Conservation (phyloP, 2,329 filamentous ascomycete species). For the Fonsecaea pugnacius region DNA sequence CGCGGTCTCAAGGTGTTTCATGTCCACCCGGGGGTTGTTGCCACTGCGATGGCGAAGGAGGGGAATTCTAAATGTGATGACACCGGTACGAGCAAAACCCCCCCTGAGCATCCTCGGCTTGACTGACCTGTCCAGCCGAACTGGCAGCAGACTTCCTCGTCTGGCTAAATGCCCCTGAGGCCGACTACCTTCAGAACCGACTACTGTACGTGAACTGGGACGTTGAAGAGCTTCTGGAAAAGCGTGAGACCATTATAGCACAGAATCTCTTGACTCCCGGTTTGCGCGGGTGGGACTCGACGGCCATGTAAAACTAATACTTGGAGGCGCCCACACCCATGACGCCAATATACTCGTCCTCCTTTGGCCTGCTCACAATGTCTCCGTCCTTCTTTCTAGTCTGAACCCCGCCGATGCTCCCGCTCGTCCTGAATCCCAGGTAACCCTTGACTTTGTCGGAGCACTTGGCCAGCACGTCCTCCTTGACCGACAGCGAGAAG, state of each 20-base stretch:
- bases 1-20: slow-evolving; percentile 46
- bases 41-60: slow-evolving; percentile 25
- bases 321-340: slow-evolving; percentile 14
- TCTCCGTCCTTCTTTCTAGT: slow-evolving; percentile 11
- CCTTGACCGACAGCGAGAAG: slow-evolving; percentile 16
- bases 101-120: neutral
- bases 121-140: slow-evolving; percentile 11
- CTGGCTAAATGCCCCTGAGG: slow-evolving; percentile 7
- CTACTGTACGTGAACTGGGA: slow-evolving; percentile 14
- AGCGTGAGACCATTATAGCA: slow-evolving; percentile 3
- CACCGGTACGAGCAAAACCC: slow-evolving; percentile 2
- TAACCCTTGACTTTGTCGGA: slow-evolving; percentile 20
- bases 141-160: slow-evolving; percentile 12
- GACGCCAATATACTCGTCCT: slow-evolving; percentile 19
- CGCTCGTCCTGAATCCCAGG: slow-evolving; percentile 18
- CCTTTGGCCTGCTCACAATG: slow-evolving; percentile 17
- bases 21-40: slow-evolving; percentile 49
- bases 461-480: slow-evolving; percentile 19
- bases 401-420: slow-evolving; percentile 22
- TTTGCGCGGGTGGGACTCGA: slow-evolving; percentile 2
- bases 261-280: slow-evolving; percentile 5
- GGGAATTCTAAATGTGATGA: slow-evolving; percentile 13
- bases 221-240: slow-evolving; percentile 7
- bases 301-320: slow-evolving; percentile 6
- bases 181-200: slow-evolving; percentile 6